Evolutionary conservation across 345 rosid species (phyloP).

Genomic region (Combretum micranthum): DNA sequence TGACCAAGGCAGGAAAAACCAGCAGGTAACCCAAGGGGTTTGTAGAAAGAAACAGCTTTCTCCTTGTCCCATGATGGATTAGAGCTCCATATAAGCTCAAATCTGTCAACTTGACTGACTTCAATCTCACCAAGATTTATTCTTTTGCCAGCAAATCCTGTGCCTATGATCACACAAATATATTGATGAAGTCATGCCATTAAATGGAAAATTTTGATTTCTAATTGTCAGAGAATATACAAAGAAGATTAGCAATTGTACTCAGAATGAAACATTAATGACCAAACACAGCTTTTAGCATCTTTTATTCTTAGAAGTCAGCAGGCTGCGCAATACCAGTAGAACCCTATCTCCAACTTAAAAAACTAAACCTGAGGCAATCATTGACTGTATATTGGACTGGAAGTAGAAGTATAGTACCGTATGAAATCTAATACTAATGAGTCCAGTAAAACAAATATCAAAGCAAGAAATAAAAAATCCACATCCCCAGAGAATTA

Average conservation of each 20-base stretch:
- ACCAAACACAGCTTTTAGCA: no score
- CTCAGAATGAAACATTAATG: no score
- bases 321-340: no score
- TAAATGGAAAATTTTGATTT: constrained; percentile 2
- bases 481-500: no score
- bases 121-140: constrained; percentile 62
- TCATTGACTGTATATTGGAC: no score
- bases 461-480: no score
- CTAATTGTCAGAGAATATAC: neutral
- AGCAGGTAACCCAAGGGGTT: constrained; percentile 53
- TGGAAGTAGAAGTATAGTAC: no score
- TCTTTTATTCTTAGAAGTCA: no score
- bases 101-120: constrained; percentile 40
- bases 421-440: no score
- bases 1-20: constrained; percentile 73
- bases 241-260: neutral
- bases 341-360: no score
- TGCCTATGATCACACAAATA: constrained; percentile 33
- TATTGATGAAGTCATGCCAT: neutral
- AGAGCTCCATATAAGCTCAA: constrained; percentile 62
- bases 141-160: constrained; percentile 64
- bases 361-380: no score
- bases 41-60: constrained; percentile 52
- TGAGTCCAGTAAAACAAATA: no score
- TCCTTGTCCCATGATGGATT: constrained; percentile 26